Base-by-base conservation (phyloP, 192 early-diverging fungal genomes). In the Umbelopsis isabellina region DNA sequence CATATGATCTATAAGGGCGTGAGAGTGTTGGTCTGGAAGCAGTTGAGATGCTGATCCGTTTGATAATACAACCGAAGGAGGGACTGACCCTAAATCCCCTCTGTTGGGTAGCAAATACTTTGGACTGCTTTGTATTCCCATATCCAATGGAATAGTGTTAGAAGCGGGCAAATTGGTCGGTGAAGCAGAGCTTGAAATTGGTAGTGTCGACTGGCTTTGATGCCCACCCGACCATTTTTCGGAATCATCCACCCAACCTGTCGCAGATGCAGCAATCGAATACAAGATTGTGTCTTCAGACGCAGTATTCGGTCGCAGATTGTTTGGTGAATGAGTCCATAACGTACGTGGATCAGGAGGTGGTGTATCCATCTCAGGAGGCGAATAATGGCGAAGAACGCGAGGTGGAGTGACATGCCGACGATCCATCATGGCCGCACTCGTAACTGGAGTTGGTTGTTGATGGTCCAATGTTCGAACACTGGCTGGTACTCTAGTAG, bases 341-440 rank as follows among this genome's bases (percentile, higher is more conserved):
- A 69, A 44, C 1, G 44, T 69, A 11, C 67, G 67, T 44, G 67
- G 67, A n/a, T 69, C 67, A 20, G 67, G 67, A n/a, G 67, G 67
- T 23, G 67, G 67, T 22, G 67, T 69, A 22, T 49, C 48, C 49
- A 69, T 52, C 10, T 49, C 51, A 20, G 67, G 20, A 37, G 67
- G 67, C 1, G 67, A 69, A 41, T 69, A 52, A 30, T 49, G 20
- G 37, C 67, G 46, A 15, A 69, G 7, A 35, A 4, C 33, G 7
- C 33, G 55, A n/a, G 55, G 55, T 11, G 55, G 55, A 16, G 55
- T 61, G 25, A 61, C 25, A 35, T 61, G 55, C 30, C 55, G 27
- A 15, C 27, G 33, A 18, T 35, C 33, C 30, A 35, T 61, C 25
- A 61, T 18, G 30, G 33, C 25, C 4, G 33, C 33, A 16, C 55